Percentiles rank a stretch among this genome's conserved stretches.
phyloP scores from a whole-genome alignment of 805 yeast species.

The Groenewaldozyma salmanticensis region DNA sequence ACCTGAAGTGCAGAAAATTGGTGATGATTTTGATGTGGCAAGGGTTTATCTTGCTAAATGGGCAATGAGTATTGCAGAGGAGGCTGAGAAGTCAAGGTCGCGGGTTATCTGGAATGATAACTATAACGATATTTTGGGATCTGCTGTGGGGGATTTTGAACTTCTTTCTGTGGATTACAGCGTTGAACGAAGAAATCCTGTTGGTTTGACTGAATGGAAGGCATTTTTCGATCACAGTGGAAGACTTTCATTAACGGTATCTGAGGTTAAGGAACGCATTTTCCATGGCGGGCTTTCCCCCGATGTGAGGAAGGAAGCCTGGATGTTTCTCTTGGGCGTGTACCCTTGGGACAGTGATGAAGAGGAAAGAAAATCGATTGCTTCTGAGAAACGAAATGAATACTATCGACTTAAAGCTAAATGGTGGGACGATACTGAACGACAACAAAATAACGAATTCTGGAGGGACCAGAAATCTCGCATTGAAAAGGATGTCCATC shows the following conservation, averaged over 20 bases:
- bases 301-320: slow-evolving; percentile 58
- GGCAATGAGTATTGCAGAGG: slow-evolving; percentile 91
- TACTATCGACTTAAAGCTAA: slow-evolving; percentile 53
- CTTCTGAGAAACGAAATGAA: slow-evolving; percentile 45
- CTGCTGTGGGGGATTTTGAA: slow-evolving; percentile 33
- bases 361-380: slow-evolving; percentile 55
- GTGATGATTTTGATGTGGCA: slow-evolving; percentile 90
- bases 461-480: slow-evolving; percentile 87
- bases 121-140: slow-evolving; percentile 21
- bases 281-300: slow-evolving; percentile 82
- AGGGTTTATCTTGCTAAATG: slow-evolving; percentile 88
- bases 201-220: slow-evolving; percentile 71
- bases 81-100: slow-evolving; percentile 53
- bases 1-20: slow-evolving; percentile 72
- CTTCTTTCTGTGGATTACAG: slow-evolving; percentile 38
- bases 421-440: slow-evolving; percentile 58
- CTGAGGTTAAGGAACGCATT: slow-evolving; percentile 70
- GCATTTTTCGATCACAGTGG: slow-evolving; percentile 77
- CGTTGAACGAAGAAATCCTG: slow-evolving; percentile 57
- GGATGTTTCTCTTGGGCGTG: slow-evolving; percentile 78
- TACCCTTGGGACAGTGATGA: slow-evolving; percentile 80
- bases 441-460: slow-evolving; percentile 46
- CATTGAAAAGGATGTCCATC: slow-evolving; percentile 85
- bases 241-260: slow-evolving; percentile 56
- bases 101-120: slow-evolving; percentile 30